Conservation (phyloP, 768 basidiomycete genomes). For the Mycena latifolia region DNA sequence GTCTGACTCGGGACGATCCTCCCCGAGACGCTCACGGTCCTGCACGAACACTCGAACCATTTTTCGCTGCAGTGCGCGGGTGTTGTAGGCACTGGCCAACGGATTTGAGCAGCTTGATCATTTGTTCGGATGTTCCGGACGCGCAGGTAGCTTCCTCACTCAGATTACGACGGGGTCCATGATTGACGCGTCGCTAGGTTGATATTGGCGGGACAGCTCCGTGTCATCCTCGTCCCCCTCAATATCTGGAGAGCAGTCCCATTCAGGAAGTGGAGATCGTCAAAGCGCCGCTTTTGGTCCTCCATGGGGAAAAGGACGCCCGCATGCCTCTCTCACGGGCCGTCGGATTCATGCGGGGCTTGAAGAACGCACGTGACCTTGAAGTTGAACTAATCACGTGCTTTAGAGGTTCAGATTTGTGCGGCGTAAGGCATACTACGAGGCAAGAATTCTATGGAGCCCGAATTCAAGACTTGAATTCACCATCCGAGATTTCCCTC, state of each 20-base stretch:
- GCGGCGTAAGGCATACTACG: no score
- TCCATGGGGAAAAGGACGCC: slow-evolving; percentile 31
- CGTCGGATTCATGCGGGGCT: slow-evolving; percentile 35
- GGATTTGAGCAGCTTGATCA: slow-evolving; percentile 29
- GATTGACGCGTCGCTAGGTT: no score
- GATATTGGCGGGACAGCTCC: slow-evolving; percentile 27
- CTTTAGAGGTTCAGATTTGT: no score
- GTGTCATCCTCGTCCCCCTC: slow-evolving; percentile 15
- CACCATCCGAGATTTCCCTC: no score
- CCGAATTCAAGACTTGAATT: no score
- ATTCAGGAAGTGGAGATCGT: slow-evolving; percentile 33
- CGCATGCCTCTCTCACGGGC: slow-evolving; percentile 31
- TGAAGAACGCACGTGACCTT: no score
- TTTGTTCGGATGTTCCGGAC: slow-evolving; percentile 26
- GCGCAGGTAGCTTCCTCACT: slow-evolving; percentile 22
- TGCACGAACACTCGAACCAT: slow-evolving; percentile 27
- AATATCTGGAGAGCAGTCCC: slow-evolving; percentile 29
- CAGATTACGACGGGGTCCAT: no score
- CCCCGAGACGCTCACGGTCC: slow-evolving; percentile 12
- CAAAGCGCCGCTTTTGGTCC: slow-evolving; percentile 23
- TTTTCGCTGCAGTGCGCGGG: slow-evolving; percentile 24
- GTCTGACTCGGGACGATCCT: slow-evolving; percentile 1
- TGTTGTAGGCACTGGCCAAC: slow-evolving; percentile 28
- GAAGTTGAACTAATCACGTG: no score
- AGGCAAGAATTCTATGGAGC: no score